Base-by-base conservation (phyloP, 177 flowering plant genomes). In the Tripterygium wilfordii region DNA sequence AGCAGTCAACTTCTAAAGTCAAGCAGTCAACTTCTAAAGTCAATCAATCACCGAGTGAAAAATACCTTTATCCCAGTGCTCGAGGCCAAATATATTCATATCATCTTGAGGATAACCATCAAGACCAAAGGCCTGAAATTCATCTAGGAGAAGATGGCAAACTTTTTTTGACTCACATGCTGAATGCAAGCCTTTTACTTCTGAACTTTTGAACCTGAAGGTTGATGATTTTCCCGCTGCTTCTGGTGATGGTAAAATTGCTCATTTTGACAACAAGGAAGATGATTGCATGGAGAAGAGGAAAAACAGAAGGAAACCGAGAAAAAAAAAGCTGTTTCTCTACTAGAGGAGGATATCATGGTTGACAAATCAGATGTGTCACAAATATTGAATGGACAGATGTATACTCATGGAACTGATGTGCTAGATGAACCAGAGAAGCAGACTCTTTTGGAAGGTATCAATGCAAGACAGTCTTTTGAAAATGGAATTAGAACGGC, bases 311-410 rank as follows among this genome's bases (percentile, higher is more conserved):
- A 59, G 63, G 48, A 79, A 58, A 54, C 61, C 70, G 14, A 78
- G 51, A 51, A 77, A 50, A n/a, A n/a, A 52, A 72, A 91, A 62
- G 43, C 76, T 33, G 36, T 85, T 54, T 60, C 77, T n/a, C 64
- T 84, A 2, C 35, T 30, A 26, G 45, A n/a, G n/a, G n/a, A n/a
- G n/a, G n/a, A 49, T 33, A 33, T 12, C 40, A 16, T 17, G 13
- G 53, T 27, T 60, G 42, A 37, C 9, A 48, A 37, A 36, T 21
- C 35, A 30, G 58, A 66, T 38, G 7, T 36, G 23, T 58, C 60
- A 37, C 54, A 38, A 20, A 48, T 52, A 15, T 52, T 54, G 28
- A 54, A 53, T 70, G 71, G 74, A 16, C 45, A 56, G 42, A 15
- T 31, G 31, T 64, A 62, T 25, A 32, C 1, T 40, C 38, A 44